Conservation (phyloP, 1,284 basidiomycete species). For the Ceratobasidium sp. region DNA sequence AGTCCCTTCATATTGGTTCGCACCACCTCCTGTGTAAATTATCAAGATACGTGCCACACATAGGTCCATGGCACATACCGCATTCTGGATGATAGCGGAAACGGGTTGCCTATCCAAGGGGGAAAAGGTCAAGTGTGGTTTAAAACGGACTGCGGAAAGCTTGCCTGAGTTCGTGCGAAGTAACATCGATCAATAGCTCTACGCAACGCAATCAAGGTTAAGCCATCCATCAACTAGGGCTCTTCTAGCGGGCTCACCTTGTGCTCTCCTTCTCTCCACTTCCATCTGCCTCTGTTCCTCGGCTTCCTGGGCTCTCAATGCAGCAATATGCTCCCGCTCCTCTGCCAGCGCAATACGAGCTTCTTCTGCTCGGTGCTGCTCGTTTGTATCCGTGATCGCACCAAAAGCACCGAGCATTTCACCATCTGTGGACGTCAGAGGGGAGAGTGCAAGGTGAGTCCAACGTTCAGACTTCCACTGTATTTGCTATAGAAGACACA, state of each 20-base stretch:
- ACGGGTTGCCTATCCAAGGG: constrained; percentile 45
- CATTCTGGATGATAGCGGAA: constrained; percentile 45
- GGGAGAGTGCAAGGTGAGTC: constrained; percentile 8
- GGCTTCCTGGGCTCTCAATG: constrained; percentile 44
- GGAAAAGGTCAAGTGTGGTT: neutral
- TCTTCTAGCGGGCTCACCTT: constrained; percentile 41
- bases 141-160: neutral
- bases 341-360: constrained; percentile 45
- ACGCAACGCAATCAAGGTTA: neutral
- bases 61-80: neutral
- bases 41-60: neutral
- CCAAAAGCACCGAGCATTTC: constrained; percentile 8
- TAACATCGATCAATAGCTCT: constrained; percentile 48
- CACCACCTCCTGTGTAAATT: constrained; percentile 9
- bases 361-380: constrained; percentile 46
- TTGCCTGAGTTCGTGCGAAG: constrained; percentile 46
- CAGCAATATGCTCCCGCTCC: constrained; percentile 46
- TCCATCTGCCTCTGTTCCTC: constrained; percentile 36
- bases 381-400: constrained; percentile 44
- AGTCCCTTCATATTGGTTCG: constrained; percentile 44
- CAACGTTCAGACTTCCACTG: constrained; percentile 13
- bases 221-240: neutral
- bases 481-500: constrained; percentile 4
- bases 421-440: constrained; percentile 1
- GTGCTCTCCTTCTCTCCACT: constrained; percentile 46